phyloP scores from a whole-genome alignment of 2,329 filamentous ascomycete species.

The Clonostachys rosea region DNA sequence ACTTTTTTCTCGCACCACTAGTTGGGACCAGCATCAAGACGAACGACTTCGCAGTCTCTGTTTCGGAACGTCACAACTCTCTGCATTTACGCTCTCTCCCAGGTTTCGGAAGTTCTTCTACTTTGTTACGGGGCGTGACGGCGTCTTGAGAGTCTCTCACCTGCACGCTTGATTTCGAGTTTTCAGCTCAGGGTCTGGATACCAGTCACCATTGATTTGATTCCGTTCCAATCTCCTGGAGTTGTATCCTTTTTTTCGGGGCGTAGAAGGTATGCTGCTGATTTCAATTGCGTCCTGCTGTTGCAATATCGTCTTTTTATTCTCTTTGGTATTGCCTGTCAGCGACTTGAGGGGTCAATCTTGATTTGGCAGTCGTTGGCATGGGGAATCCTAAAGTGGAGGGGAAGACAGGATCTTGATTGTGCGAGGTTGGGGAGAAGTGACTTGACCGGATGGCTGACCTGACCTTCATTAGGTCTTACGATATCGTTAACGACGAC shows the following conservation, averaged over 20 bases:
- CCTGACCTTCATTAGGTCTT: neutral
- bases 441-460: neutral
- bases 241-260: conserved; percentile 12
- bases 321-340: neutral
- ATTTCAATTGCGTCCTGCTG: neutral
- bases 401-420: no score
- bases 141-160: conserved; percentile 29
- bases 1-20: conserved; percentile 18
- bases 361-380: neutral
- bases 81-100: conserved; percentile 1
- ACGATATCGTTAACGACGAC: neutral
- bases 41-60: neutral
- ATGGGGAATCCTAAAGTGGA: neutral
- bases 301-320: neutral
- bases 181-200: conserved; percentile 28
- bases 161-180: conserved; percentile 29
- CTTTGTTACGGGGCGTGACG: conserved; percentile 30
- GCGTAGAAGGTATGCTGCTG: neutral
- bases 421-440: no score
- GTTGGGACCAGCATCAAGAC: conserved; percentile 6
- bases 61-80: neutral
- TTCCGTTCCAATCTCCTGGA: conserved; percentile 21
- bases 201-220: conserved; percentile 20
- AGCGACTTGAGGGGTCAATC: no score
- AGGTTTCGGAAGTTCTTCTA: conserved; percentile 18